Evolutionary conservation across 441 rosid genomes (phyloP).

Genomic region (Macaranga tanarius): DNA sequence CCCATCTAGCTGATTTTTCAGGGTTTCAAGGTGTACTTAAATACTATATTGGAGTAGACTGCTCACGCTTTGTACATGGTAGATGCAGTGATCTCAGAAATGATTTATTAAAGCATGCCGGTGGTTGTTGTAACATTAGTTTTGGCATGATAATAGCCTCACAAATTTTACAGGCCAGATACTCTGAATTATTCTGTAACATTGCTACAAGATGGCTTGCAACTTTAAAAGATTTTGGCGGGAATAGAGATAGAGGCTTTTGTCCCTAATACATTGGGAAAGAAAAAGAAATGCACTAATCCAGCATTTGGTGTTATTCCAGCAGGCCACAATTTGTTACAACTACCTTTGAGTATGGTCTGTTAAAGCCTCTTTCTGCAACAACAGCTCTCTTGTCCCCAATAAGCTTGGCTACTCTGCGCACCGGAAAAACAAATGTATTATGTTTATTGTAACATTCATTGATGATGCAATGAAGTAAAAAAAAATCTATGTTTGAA

Average conservation of each 20-base stretch:
- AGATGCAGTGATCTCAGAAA: constrained; percentile 8
- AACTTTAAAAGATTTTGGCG: constrained; percentile 5
- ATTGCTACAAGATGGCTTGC: not conserved
- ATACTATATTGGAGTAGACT: constrained; percentile 1
- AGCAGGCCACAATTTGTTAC: constrained; percentile 73
- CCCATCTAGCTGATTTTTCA: constrained; percentile 30
- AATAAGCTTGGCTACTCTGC: constrained; percentile 78
- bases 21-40: constrained; percentile 1
- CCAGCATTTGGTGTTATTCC: constrained; percentile 26
- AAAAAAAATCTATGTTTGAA: too few relatives aligned
- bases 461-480: not conserved
- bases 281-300: constrained; percentile 2
- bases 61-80: not conserved
- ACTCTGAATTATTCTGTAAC: constrained; percentile 5
- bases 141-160: not conserved
- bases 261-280: constrained; percentile 5
- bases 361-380: constrained; percentile 86
- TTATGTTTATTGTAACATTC: not conserved
- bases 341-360: constrained; percentile 75
- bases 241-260: constrained; percentile 18
- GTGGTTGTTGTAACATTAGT: constrained; percentile 5
- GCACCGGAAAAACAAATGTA: constrained; percentile 5
- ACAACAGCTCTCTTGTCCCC: constrained; percentile 92
- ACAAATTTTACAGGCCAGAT: not conserved
- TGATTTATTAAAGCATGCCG: not conserved